Evolutionary conservation across 306 rosid genomes (phyloP).

Genomic region (Quercus glauca): DNA sequence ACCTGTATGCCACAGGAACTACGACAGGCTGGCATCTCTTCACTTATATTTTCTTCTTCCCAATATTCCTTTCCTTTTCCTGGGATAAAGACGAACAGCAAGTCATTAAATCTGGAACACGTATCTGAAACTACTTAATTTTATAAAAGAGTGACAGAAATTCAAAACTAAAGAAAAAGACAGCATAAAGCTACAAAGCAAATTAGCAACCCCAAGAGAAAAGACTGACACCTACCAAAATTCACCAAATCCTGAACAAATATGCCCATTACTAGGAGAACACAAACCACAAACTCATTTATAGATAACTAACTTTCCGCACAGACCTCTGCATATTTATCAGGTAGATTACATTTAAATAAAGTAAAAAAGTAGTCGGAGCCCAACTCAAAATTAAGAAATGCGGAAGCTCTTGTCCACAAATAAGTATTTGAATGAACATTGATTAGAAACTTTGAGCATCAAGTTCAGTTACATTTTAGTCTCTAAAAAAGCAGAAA

Average conservation of each 20-base stretch:
- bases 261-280: background rate
- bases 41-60: slow-evolving; percentile 76
- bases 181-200: background rate
- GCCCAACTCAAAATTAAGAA: background rate
- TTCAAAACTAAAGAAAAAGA: background rate
- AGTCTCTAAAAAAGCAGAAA: too few species aligned
- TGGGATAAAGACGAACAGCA: slow-evolving; percentile 28
- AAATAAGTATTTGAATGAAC: background rate
- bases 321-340: background rate
- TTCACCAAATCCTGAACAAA: background rate
- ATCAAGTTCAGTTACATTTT: too few species aligned
- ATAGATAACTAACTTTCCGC: background rate
- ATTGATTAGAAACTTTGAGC: background rate
- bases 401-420: background rate
- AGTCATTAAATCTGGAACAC: background rate
- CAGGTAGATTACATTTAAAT: too few species aligned
- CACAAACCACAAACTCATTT: background rate
- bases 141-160: background rate
- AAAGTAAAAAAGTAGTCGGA: too few species aligned
- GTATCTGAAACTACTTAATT: slow-evolving; percentile 8
- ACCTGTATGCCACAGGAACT: slow-evolving; percentile 99
- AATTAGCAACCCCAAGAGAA: background rate
- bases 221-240: background rate
- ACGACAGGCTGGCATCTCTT: slow-evolving; percentile 94
- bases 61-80: slow-evolving; percentile 89